A percentile compares a stretch with the other conserved stretches of the same genome.
phyloP scores from a whole-genome alignment of 2,329 filamentous ascomycete genomes.

The Pseudocercospora cruenta region DNA sequence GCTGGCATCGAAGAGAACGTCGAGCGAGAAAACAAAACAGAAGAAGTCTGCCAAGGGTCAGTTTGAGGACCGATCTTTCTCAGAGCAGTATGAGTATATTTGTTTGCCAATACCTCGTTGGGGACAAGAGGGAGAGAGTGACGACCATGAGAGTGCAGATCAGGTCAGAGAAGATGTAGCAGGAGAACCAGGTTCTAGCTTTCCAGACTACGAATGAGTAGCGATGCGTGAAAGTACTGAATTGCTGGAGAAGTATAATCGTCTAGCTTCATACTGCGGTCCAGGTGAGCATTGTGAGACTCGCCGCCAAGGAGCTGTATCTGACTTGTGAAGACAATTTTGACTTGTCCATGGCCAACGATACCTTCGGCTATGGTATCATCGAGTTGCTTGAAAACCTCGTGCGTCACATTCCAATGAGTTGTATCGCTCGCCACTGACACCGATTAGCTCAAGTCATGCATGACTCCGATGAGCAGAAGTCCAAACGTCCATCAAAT shows the following conservation, averaged over 20 bases:
- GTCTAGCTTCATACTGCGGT: constrained; percentile 18
- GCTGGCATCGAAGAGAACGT: background rate
- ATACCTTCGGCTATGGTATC: constrained; percentile 10
- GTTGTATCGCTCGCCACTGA: background rate
- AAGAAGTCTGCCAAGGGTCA: constrained; percentile 5
- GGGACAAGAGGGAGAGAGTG: background rate
- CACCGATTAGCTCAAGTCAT: constrained; percentile 2
- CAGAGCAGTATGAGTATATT: constrained; percentile 13
- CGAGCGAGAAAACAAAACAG: constrained; percentile 4
- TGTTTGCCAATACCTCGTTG: constrained; percentile 5
- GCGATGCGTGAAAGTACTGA: constrained; percentile 7
- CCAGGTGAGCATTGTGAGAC: constrained; percentile 25
- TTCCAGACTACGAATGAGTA: constrained; percentile 7
- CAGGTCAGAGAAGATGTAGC: background rate
- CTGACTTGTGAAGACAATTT: constrained; percentile 11
- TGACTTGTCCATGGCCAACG: constrained; percentile 12
- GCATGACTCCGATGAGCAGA: constrained; percentile 1
- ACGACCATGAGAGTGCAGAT: background rate
- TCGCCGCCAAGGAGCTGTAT: background rate
- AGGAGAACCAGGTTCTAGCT: background rate
- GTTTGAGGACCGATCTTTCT: constrained; percentile 13
- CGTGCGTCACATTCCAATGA: background rate
- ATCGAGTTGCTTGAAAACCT: constrained; percentile 14
- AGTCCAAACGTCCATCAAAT: constrained; percentile 11
- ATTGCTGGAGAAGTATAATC: background rate